Evolutionary conservation across 1,284 basidiomycete genomes (phyloP).

Genomic region (Lentinula novae-zelandiae): DNA sequence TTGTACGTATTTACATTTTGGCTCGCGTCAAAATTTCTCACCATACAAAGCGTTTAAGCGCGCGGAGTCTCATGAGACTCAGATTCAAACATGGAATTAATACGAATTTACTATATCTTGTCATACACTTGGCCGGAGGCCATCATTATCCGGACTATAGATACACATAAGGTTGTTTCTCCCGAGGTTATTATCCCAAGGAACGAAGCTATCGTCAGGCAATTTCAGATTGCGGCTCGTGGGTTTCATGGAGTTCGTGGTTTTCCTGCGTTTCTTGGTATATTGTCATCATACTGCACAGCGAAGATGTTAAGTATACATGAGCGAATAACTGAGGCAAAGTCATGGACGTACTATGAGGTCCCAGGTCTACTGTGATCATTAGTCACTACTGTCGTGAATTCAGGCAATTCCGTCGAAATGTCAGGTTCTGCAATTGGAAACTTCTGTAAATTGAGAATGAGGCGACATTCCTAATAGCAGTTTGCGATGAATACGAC

Average conservation of each 20-base stretch:
- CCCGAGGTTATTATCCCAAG: not conserved
- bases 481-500: not conserved
- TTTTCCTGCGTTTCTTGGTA: not conserved
- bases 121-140: not conserved
- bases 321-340: not conserved
- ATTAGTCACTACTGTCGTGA: slow-evolving; percentile 23
- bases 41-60: not conserved
- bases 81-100: not conserved
- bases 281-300: slow-evolving; percentile 6
- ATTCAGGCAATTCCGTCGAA: slow-evolving; percentile 19
- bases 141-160: not conserved
- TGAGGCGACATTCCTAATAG: slow-evolving; percentile 26
- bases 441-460: slow-evolving; percentile 26
- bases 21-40: not conserved
- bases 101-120: not conserved
- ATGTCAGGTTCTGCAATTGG: slow-evolving; percentile 8
- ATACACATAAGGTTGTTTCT: not conserved
- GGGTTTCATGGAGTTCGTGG: not conserved
- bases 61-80: not conserved
- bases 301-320: not conserved
- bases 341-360: slow-evolving; percentile 2
- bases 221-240: not conserved
- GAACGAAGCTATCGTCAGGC: not conserved
- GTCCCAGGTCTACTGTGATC: slow-evolving; percentile 5
- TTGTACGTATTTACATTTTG: not conserved